These are phyloP conservation scores for Phialophora verrucosa DNA, from an alignment of 2,329 filamentous ascomycete genomes.

Conservation along the genomic window DNA sequence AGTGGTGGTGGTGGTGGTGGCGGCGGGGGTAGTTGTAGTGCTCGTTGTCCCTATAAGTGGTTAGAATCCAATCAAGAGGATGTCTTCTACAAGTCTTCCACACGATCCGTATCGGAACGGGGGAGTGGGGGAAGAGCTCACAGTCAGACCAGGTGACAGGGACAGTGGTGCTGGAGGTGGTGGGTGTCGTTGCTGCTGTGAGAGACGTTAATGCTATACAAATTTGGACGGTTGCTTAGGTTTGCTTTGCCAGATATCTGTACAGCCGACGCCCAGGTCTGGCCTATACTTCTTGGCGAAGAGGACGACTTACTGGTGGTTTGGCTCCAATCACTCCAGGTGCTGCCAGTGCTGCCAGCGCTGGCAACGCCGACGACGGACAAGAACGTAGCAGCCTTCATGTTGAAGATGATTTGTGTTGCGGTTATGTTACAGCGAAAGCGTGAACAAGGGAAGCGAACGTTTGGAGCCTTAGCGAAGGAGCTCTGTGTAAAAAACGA, in stretches of 20 bases:
- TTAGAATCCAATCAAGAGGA: neutral
- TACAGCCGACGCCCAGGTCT: neutral
- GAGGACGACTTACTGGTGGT: neutral
- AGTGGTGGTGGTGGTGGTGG: no score
- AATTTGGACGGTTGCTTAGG: neutral
- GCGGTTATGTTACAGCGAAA: conserved; percentile 2
- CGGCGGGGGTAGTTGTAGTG: no score
- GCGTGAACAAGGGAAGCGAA: conserved; percentile 38
- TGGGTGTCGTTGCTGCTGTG: neutral
- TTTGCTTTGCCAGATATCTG: neutral
- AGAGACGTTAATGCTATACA: neutral
- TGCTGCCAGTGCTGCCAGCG: conserved; percentile 28
- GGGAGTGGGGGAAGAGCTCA: neutral
- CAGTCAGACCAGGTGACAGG: neutral
- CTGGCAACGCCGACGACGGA: conserved; percentile 39
- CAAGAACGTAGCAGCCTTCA: conserved; percentile 39
- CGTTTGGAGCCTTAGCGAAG: conserved; percentile 54
- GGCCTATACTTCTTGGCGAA: neutral
- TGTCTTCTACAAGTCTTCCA: neutral
- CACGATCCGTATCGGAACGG: neutral
- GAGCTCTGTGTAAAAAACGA: conserved; percentile 47
- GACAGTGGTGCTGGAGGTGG: neutral
- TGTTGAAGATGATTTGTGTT: conserved; percentile 23
- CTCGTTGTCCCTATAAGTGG: no score
- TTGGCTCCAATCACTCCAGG: neutral